Base-by-base conservation (phyloP, 345 rosid species). In the Brassica juncea region DNA sequence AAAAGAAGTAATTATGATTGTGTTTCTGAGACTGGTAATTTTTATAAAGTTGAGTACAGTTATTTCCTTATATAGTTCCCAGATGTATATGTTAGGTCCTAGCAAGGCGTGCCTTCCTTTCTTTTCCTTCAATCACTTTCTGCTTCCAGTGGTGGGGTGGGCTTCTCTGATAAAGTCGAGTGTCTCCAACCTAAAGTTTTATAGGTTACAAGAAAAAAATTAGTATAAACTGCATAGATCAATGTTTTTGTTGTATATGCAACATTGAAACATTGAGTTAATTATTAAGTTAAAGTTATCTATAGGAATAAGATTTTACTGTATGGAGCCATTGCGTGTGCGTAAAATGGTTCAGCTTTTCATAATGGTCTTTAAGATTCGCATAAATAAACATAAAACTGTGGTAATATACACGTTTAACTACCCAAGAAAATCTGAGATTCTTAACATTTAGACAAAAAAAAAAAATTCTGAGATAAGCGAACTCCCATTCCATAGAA, bases 301-400 rank as follows among this genome's bases (percentile, higher is more conserved):
- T n/a, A 9, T 57, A 64, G 49, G 59, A 67, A 30, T 66, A 72
- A 60, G 58, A 60, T 73, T 73, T 79, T 57, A 68, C 69, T 52
- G 82, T 80, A 69, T 74, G 82, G 75, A 79, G 78, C 70, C 64
- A 73, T 68, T 79, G 15, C 70, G 70, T 68, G 30, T 68, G 78
- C 79, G 66, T 74, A 70, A 80, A 34, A 80, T 49, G 82, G 79
- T 74, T 21, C 82, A 80, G 55, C 82, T 80, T 80, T 80, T 68
- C 75, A 80, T 69, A 69, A 64, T 69, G 79, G 71, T 63, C 52
- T 74, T 74, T 35, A 47, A 80, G 52, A 74, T 74, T 80, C 67
- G 75, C 58, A 49, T 62, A 8, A 27, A 19, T 35, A 68, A 68
- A 60, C 70, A 68, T 73, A 59, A 60, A 72, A 6, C 5, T 68